Evolutionary conservation across 2,329 filamentous ascomycete species (phyloP).

Genomic region (Tolypocladium ovalisporum): DNA sequence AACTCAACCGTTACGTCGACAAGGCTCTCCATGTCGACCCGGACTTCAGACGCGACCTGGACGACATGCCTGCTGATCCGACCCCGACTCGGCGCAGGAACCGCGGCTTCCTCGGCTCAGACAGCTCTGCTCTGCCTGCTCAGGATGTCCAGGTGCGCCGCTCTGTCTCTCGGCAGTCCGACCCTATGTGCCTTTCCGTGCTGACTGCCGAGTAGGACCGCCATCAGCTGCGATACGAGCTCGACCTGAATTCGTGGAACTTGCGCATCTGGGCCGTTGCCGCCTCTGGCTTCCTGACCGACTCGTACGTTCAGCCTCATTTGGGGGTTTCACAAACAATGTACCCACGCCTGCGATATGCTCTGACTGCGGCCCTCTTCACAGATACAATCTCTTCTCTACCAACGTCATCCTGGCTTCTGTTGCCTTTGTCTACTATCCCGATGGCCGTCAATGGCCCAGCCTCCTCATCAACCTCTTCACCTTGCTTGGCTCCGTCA

Average conservation of each 20-base stretch:
- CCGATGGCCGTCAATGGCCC: conserved; percentile 30
- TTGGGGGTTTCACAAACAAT: background rate
- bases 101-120: conserved; percentile 37
- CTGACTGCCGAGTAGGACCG: conserved; percentile 28
- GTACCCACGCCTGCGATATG: background rate
- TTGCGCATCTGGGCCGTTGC: conserved; percentile 42
- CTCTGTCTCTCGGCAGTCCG: background rate
- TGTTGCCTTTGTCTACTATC: conserved; percentile 42
- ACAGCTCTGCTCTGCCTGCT: conserved; percentile 38
- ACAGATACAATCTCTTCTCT: conserved; percentile 42
- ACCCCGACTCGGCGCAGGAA: conserved; percentile 24
- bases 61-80: conserved; percentile 18
- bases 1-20: background rate
- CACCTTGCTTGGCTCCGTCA: conserved; percentile 39
- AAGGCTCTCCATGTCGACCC: background rate
- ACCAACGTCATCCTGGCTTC: conserved; percentile 44
- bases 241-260: conserved; percentile 44
- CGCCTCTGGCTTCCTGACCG: conserved; percentile 43
- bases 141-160: conserved; percentile 34
- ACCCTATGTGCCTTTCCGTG: background rate
- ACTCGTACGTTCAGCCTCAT: conserved; percentile 29
- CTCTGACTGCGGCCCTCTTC: background rate
- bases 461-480: conserved; percentile 40
- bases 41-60: background rate
- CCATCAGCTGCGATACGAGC: conserved; percentile 39